Percentiles rank a stretch among this genome's conserved stretches.
These are phyloP conservation scores for Hypoxylon lienhwacheense DNA, from an alignment of 495 filamentous ascomycete species.

Conservation along the genomic window DNA sequence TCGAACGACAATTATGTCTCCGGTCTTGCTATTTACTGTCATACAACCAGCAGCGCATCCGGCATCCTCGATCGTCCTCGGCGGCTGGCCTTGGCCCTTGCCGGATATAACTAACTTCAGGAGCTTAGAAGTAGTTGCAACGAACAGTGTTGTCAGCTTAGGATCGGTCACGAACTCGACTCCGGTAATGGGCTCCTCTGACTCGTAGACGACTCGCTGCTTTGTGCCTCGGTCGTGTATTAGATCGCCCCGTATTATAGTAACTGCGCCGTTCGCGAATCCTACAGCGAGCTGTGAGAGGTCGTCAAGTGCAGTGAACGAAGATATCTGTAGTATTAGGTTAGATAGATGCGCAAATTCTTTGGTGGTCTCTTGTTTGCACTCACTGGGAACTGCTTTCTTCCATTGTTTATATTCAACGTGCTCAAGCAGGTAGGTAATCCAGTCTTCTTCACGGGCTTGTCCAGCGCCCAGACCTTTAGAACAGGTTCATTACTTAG, in stretches of 20 bases:
- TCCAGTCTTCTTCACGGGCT: slow-evolving; percentile 90
- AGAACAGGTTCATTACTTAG: slow-evolving; percentile 81
- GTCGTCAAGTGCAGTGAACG: slow-evolving; percentile 82
- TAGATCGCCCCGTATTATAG: slow-evolving; percentile 88
- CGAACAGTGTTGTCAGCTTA: slow-evolving; percentile 75
- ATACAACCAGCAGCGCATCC: slow-evolving; percentile 93
- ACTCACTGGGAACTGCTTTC: slow-evolving; percentile 86
- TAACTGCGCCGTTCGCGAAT: slow-evolving; percentile 94
- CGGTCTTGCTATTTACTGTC: slow-evolving; percentile 75
- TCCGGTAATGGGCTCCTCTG: slow-evolving; percentile 93
- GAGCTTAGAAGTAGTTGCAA: slow-evolving; percentile 89
- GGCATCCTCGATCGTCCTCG: slow-evolving; percentile 80
- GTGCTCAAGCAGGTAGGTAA: slow-evolving; percentile 83
- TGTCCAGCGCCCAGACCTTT: slow-evolving; percentile 96
- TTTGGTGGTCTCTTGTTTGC: not conserved
- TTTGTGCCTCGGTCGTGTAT: slow-evolving; percentile 96
- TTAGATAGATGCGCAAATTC: slow-evolving; percentile 9
- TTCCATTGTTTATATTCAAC: slow-evolving; percentile 82
- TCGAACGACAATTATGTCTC: slow-evolving; percentile 83
- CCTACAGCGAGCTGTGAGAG: slow-evolving; percentile 90
- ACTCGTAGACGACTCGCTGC: slow-evolving; percentile 94
- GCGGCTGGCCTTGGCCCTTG: slow-evolving; percentile 84
- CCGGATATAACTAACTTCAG: slow-evolving; percentile 83
- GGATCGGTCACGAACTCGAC: slow-evolving; percentile 71
- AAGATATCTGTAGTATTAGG: slow-evolving; percentile 68